Evolutionary conservation across 2,329 filamentous ascomycete species (phyloP), one percentile per base, ranked within the genome.

Genomic region (Boeremia lycopersici): DNA sequence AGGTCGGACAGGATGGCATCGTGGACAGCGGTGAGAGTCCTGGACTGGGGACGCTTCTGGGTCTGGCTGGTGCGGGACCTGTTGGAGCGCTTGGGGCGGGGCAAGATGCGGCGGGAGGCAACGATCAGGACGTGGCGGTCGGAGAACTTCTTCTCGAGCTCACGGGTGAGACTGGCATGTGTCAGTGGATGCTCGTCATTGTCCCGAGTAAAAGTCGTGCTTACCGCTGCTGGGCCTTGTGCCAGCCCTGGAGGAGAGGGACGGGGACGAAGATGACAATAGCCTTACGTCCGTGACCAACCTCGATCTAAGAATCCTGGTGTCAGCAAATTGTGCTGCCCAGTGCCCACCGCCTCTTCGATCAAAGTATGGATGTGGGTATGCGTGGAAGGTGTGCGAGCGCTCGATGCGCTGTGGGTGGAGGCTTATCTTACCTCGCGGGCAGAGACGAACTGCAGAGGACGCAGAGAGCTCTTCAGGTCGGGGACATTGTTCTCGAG

Each of bases 81-180:
- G 85, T 89, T 91, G 80, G 92, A 96, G 80, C 93, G 93, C 91
- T 97, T 97, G 81, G 95, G 95, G 81, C 93, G 92, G 80, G 95
- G 93, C 63, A 99, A 87, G 77, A 99, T 99, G 82, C 95, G 95
- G 87, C 95, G 95, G 77, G 93, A 96, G 74, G 95, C 95, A 75
- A 99, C 89, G 88, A 99, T 92, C 81, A 99, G 86, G 81, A 99
- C 95, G 83, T 99, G 95, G 83, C 95, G 95, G 87, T 99, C 95
- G 68, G 95, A 98, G 91, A 99, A 99, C 86, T 99, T 99, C 92
- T 99, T 99, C 90, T 99, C 95, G 78, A 99, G 93, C 87, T 99
- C 95, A 84, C 95, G 95, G 82, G 95, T 99, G 78, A 99, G 89
- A 79, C 93, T 98, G 63, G 12, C 2, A 64, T 40, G 6, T 17